Base-by-base conservation (phyloP, 768 basidiomycete genomes). In the Crassisporium funariophilum region DNA sequence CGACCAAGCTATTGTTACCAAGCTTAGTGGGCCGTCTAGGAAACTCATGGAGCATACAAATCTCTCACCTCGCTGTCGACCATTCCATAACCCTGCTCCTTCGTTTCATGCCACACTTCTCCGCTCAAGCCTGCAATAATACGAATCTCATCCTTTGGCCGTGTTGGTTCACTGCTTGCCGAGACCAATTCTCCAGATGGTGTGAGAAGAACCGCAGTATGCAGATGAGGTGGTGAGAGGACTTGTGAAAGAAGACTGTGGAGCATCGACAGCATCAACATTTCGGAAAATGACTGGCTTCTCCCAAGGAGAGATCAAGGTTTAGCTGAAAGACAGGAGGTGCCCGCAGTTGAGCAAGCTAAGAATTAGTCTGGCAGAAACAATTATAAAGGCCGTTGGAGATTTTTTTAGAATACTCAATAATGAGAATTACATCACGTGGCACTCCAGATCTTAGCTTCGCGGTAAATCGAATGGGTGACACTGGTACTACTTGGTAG, bases 71-170 rank as follows among this genome's bases (percentile, higher is more conserved):
- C 88, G 62, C 84, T 83, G 49, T 91, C 88, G 3, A 83, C 84
- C 82, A 85, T 86, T 13, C 85, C 86, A 35, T 74, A 70, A 8
- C 79, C 82, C 36, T 82, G 74, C 17, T 78, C 82, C 49, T 72
- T 75, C 20, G 83, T 86, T 65, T 91, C 88, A 41, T 81, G 81
- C 88, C 89, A 91, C 24, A 88, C 73, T 62, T 90, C 88, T 8
- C 81, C 79, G 33, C 81, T 80, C 22, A 91, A 66, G 12, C 88
- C 88, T 6, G 84, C 85, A 20, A 85, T 69, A 34, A 90, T 78
- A 43, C 85, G 79, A 36, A 90, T 76, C 42, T 86, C 82, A 56
- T 91, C 88, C 66, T 89, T 91, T 20, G 81, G 64, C 41, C 79
- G 70, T 20, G 65, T 58, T n/a, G 75, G 73, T 20, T 77, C 70